phyloP scores from a whole-genome alignment of 495 filamentous ascomycete species.

The Penicillium arizonense region DNA sequence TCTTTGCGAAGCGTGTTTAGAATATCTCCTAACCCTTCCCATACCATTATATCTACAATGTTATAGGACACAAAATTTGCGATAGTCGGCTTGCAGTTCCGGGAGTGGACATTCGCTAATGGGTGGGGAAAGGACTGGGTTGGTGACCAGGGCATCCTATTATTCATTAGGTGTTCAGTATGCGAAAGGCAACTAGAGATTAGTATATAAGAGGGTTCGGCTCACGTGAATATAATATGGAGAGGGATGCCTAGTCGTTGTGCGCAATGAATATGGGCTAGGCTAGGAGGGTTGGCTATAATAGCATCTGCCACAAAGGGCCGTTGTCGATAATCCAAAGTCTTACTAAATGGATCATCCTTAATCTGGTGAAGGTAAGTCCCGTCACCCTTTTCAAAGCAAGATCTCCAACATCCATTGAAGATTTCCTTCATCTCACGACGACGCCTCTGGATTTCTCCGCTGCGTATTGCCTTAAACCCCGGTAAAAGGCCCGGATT shows the following conservation, averaged over 20 bases:
- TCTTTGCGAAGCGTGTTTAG: slow-evolving; percentile 73
- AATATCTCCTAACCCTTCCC: slow-evolving; percentile 76
- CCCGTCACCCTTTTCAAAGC: slow-evolving; percentile 62
- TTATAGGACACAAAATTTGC: slow-evolving; percentile 76
- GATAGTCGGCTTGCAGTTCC: slow-evolving; percentile 50
- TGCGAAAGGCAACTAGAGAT: slow-evolving; percentile 50
- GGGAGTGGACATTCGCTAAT: slow-evolving; percentile 52
- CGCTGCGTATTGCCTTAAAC: slow-evolving; percentile 61
- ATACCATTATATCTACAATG: slow-evolving; percentile 78
- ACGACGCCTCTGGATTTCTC: slow-evolving; percentile 65
- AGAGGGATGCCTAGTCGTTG: slow-evolving; percentile 76
- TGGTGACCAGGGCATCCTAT: slow-evolving; percentile 63
- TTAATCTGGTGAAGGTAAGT: slow-evolving; percentile 44
- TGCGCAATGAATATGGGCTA: slow-evolving; percentile 80
- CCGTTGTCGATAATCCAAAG: slow-evolving; percentile 36
- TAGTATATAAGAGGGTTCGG: slow-evolving; percentile 1
- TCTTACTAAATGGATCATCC: slow-evolving; percentile 36
- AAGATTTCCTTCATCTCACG: slow-evolving; percentile 69
- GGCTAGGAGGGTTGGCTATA: slow-evolving; percentile 81
- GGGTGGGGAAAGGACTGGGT: slow-evolving; percentile 56
- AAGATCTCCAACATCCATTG: slow-evolving; percentile 78
- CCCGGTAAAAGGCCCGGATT: slow-evolving; percentile 78
- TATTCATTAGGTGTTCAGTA: slow-evolving; percentile 15
- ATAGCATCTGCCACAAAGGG: slow-evolving; percentile 81
- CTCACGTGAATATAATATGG: slow-evolving; percentile 80